phyloP scores from a whole-genome alignment of 352 stramenopile species.

The Globisporangium camurandrum region DNA sequence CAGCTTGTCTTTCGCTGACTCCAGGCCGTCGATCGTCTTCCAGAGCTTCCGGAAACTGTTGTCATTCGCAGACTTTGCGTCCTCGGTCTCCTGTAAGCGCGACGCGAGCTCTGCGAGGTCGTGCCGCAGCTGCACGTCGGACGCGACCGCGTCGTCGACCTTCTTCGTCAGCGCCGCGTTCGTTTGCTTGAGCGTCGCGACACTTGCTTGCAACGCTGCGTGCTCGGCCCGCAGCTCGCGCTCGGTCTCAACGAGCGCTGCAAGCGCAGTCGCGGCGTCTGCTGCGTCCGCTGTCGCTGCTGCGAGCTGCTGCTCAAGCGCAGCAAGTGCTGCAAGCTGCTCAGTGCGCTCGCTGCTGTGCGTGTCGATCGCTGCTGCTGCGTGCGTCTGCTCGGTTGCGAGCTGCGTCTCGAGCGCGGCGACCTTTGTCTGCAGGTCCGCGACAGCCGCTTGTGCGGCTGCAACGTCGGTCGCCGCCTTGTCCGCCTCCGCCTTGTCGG shows the following conservation, averaged over 20 bases:
- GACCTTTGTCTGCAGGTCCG: slow-evolving; percentile 6
- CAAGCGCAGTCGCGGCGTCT: slow-evolving; percentile 13
- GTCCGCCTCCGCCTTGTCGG: neutral
- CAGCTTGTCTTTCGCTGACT: slow-evolving; percentile 37
- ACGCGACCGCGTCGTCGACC: slow-evolving; percentile 15
- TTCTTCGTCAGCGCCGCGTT: slow-evolving; percentile 22
- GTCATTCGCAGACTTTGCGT: slow-evolving; percentile 32
- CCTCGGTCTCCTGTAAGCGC: slow-evolving; percentile 21
- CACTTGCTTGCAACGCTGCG: slow-evolving; percentile 17
- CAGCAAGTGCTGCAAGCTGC: slow-evolving; percentile 14
- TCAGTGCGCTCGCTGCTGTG: slow-evolving; percentile 6
- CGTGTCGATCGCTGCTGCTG: slow-evolving; percentile 12
- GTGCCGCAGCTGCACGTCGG: slow-evolving; percentile 10
- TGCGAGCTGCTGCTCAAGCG: slow-evolving; percentile 17
- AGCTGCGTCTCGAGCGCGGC: slow-evolving; percentile 15
- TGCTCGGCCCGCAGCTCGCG: slow-evolving; percentile 15
- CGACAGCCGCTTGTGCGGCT: neutral
- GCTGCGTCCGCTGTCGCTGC: slow-evolving; percentile 4
- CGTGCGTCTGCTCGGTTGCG: slow-evolving; percentile 5
- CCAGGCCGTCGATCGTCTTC: slow-evolving; percentile 36
- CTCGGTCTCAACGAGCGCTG: slow-evolving; percentile 16
- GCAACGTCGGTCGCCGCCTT: slow-evolving; percentile 9
- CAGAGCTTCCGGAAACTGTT: slow-evolving; percentile 43
- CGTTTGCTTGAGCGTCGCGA: slow-evolving; percentile 11
- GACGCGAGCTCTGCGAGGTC: slow-evolving; percentile 20